phyloP scores from a whole-genome alignment of 495 filamentous ascomycete species.

The Penicillium mononematosum region DNA sequence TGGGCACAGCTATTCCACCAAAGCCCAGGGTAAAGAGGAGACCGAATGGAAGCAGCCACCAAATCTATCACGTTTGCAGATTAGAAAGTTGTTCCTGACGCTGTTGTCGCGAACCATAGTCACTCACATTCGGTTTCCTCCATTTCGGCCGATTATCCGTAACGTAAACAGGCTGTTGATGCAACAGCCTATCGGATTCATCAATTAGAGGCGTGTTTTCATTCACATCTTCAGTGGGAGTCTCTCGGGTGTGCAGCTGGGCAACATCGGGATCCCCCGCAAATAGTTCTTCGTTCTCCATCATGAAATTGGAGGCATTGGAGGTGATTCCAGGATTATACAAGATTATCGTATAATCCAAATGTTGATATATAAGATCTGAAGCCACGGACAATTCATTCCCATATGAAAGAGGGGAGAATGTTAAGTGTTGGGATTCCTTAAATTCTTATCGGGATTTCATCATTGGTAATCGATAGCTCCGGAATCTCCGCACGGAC shows the following conservation, averaged over 20 bases:
- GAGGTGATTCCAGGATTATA: too few relatives aligned
- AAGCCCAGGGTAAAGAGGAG: conserved; percentile 76
- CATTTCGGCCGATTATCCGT: conserved; percentile 20
- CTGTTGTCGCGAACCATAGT: neutral
- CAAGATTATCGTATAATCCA: neutral
- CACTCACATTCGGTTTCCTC: conserved; percentile 27
- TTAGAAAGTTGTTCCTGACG: conserved; percentile 14
- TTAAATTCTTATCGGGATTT: neutral
- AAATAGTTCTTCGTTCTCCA: conserved; percentile 33
- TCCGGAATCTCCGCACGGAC: conserved; percentile 3
- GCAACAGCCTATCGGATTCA: neutral
- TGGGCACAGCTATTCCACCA: conserved; percentile 77
- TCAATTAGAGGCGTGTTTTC: conserved; percentile 10
- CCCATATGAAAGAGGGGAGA: conserved; percentile 1
- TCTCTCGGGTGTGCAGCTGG: conserved; percentile 12
- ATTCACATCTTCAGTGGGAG: conserved; percentile 5
- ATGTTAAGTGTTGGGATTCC: neutral
- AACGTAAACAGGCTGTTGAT: neutral
- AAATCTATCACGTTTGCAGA: conserved; percentile 54
- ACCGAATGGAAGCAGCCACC: conserved; percentile 79
- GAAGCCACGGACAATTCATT: neutral
- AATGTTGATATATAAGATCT: conserved; percentile 7
- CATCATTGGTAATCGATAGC: neutral
- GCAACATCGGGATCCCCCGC: conserved; percentile 22
- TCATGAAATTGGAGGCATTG: conserved; percentile 8